A percentile compares a stretch with the other conserved stretches of the same genome.
phyloP scores from a whole-genome alignment of 768 basidiomycete genomes.

The Podaxis carcinomalis region DNA sequence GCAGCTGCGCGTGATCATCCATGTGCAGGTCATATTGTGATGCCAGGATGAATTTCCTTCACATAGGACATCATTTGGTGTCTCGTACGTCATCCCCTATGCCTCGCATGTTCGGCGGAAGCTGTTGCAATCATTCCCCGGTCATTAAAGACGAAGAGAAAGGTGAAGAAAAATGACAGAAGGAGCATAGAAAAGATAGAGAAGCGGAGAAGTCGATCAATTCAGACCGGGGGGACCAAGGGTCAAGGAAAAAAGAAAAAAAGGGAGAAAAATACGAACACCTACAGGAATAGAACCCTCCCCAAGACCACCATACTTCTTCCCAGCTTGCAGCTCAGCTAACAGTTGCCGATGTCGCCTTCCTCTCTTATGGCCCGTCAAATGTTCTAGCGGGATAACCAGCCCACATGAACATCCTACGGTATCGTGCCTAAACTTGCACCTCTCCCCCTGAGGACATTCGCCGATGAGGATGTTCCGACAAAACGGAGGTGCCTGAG shows the following conservation, averaged over 20 bases:
- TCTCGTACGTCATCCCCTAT: not conserved
- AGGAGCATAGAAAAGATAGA: not conserved
- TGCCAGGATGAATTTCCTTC: conserved; percentile 19
- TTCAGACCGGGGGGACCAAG: not conserved
- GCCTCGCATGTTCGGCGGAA: not conserved
- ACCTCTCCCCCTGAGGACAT: conserved; percentile 25
- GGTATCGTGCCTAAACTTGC: conserved; percentile 31
- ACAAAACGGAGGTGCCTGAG: conserved; percentile 20
- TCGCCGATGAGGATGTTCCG: conserved; percentile 19
- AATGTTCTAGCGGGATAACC: conserved; percentile 19
- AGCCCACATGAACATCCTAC: conserved; percentile 31
- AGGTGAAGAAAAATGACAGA: not conserved
- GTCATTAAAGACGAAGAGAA: not conserved
- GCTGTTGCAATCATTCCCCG: not conserved
- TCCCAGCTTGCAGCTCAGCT: conserved; percentile 8
- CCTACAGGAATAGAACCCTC: conserved; percentile 3
- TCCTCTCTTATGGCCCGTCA: conserved; percentile 24
- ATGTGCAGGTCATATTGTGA: conserved; percentile 23
- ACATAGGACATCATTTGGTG: conserved; percentile 20
- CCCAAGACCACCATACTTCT: not conserved
- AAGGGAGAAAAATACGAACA: not conserved
- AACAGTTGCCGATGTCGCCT: conserved; percentile 23
- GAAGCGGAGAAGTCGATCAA: not conserved
- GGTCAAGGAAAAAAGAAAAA: not conserved
- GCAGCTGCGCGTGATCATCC: conserved; percentile 24